Evolutionary conservation across 352 stramenopile genomes (phyloP).

Genomic region (Globisporangium ultimum): DNA sequence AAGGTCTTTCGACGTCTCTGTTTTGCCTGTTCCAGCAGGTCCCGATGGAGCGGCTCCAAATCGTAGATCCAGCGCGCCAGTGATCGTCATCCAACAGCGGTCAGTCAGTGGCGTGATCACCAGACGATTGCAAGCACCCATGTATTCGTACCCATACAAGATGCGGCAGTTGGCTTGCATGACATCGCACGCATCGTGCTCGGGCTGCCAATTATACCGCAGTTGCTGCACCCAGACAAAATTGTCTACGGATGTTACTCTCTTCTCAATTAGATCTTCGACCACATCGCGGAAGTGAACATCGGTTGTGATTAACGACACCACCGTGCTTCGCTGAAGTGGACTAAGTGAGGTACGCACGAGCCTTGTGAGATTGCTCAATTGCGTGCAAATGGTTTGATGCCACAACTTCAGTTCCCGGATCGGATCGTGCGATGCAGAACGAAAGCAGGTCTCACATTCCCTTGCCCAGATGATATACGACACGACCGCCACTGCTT

Average conservation of each 20-base stretch:
- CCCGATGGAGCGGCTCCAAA: slow-evolving; percentile 88
- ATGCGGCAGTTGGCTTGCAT: slow-evolving; percentile 64
- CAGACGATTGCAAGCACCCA: slow-evolving; percentile 85
- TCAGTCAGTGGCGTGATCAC: slow-evolving; percentile 94
- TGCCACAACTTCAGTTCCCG: slow-evolving; percentile 58
- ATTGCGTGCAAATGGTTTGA: slow-evolving; percentile 61
- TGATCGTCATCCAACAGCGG: slow-evolving; percentile 93
- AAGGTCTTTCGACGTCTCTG: slow-evolving; percentile 94
- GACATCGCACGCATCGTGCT: slow-evolving; percentile 58
- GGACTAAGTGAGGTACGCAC: slow-evolving; percentile 55
- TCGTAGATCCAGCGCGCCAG: slow-evolving; percentile 81
- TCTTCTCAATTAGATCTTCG: slow-evolving; percentile 47
- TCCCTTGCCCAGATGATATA: slow-evolving; percentile 85
- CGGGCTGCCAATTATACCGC: slow-evolving; percentile 68
- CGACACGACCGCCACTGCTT: slow-evolving; percentile 88
- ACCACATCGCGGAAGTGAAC: slow-evolving; percentile 81
- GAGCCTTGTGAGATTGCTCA: slow-evolving; percentile 62
- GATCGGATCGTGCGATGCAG: slow-evolving; percentile 42
- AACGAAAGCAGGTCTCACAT: slow-evolving; percentile 62
- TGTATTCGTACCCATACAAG: slow-evolving; percentile 92
- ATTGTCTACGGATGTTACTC: slow-evolving; percentile 45
- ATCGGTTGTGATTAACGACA: slow-evolving; percentile 74
- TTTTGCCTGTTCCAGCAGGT: slow-evolving; percentile 91
- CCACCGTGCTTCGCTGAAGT: slow-evolving; percentile 52
- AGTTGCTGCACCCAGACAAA: slow-evolving; percentile 79